Base-by-base conservation (phyloP, 768 basidiomycete species). In the Lentinus tigrinus region DNA sequence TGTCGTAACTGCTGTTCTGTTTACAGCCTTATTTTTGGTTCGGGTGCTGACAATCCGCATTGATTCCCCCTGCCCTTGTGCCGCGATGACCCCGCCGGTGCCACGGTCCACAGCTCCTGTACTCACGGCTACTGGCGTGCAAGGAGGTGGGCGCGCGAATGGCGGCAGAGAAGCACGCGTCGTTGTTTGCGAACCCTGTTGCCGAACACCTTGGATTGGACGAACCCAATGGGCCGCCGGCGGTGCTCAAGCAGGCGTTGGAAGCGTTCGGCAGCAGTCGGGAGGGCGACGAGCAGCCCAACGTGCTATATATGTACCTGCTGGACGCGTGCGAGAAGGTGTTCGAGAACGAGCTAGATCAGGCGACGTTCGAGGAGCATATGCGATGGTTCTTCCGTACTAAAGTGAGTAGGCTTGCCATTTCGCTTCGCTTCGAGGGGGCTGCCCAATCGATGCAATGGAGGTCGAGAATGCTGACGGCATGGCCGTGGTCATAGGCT, bases 311-410 rank as follows among this genome's bases (percentile, higher is more conserved):
- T 75, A 78, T 85, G 75, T 94, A 95, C 67, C 81, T 96, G 51
- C 77, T 98, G 34, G 91, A 88, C 57, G 89, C 92, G 10, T 93
- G 92, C 70, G 96, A 98, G 73, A 92, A 91, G 78, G 72, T 96
- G 40, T 98, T 98, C 69, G 94, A 94, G 66, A 88, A 84, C 61
- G 95, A 98, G 69, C 79, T 98, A 58, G 97, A 98, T 71, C 91
- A 89, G 69, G 75, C 81, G n/a, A 85, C 87, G 21, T 98, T 95
- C 66, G 96, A 98, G 72, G 97, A 98, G 70, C 92, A 93, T 67
- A 85, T 98, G 85, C 78, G 97, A 62, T 92, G 93, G 84, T 91
- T 95, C 75, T 95, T 93, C 75, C 91, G 92, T 31, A 93, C 85
- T 60, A 88, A 87, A 82, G 89, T 89, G 48, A 72, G 61, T 79